Evolutionary conservation across 2,329 filamentous ascomycete species (phyloP).

Genomic region (Colletotrichum sp.): DNA sequence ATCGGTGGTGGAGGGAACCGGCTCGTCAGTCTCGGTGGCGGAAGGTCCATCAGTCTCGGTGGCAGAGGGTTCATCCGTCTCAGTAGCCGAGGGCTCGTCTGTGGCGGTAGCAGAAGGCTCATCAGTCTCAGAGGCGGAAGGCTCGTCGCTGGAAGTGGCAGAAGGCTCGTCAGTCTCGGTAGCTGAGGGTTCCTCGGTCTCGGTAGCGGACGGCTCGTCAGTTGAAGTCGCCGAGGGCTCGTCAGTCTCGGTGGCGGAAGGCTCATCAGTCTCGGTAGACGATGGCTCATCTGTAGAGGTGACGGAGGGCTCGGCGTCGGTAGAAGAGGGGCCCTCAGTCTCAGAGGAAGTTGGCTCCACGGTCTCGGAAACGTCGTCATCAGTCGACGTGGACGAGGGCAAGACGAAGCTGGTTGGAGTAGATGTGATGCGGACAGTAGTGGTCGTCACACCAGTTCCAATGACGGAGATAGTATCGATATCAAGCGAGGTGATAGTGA

Average conservation of each 20-base stretch:
- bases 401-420: not conserved
- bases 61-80: not conserved
- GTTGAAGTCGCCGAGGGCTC: not conserved
- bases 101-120: not conserved
- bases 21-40: not conserved
- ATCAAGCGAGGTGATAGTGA: not conserved
- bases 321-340: not conserved
- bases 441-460: not conserved
- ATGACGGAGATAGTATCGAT: not conserved
- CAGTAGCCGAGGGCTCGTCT: not conserved
- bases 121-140: not conserved
- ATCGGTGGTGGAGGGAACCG: not conserved
- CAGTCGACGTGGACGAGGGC: not conserved
- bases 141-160: not conserved
- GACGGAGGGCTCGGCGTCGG: not conserved
- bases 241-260: not conserved
- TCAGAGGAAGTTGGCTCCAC: not conserved
- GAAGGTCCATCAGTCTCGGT: not conserved
- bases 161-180: not conserved
- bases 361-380: not conserved
- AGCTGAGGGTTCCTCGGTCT: not conserved
- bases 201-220: not conserved
- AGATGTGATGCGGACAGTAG: not conserved
- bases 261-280: not conserved
- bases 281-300: not conserved